Evolutionary conservation across 768 basidiomycete genomes (phyloP), one percentile per base, ranked within the genome.

Genomic region (Leccinum aurantiacum): DNA sequence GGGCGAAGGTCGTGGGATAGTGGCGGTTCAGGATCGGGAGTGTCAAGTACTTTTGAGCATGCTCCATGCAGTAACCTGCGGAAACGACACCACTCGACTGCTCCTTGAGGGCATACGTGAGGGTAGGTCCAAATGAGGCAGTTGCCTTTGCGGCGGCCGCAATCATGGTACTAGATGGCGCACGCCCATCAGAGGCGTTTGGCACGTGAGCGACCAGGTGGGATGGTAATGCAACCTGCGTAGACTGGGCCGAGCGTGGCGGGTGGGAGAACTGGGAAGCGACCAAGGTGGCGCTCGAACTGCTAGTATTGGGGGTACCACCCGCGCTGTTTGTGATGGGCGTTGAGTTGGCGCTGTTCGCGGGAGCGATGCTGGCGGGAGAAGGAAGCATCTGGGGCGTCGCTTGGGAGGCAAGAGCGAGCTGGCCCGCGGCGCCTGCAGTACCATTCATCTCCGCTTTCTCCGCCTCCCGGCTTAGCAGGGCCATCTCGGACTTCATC

Each of bases 301-400:
- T 72, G 53, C 70, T 67, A 13, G 78, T 73, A 63, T 77, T 81
- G 17, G 85, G 85, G 2, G 87, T 87, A 37, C 80, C 78, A 35
- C 77, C 80, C 52, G 84, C 81, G 55, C 83, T 82, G 54, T 61
- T 71, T 61, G 80, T 84, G 38, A 83, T 86, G 9, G 90, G 90
- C 0, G 90, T 92, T 14, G 90, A 91, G 64, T 89, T 90, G 56
- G 88, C 84, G 66, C 90, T 92, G 65, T 80, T 86, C 7, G 83
- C 78, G 15, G 86, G 78, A 13, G 79, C 83, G 59, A 87, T 86
- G 69, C 86, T 89, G 10, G 86, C 88, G 2, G 88, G 88, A 37
- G 89, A 91, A 38, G 89, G 90, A 49, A 91, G 83, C 90, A 90
- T 90, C 33, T 84, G 84, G 33, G 89, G 88, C 0, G 86, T 85